These are phyloP conservation scores for Brasilioporus rufonigricans DNA, from an alignment of 768 basidiomycete genomes.

Conservation along the genomic window DNA sequence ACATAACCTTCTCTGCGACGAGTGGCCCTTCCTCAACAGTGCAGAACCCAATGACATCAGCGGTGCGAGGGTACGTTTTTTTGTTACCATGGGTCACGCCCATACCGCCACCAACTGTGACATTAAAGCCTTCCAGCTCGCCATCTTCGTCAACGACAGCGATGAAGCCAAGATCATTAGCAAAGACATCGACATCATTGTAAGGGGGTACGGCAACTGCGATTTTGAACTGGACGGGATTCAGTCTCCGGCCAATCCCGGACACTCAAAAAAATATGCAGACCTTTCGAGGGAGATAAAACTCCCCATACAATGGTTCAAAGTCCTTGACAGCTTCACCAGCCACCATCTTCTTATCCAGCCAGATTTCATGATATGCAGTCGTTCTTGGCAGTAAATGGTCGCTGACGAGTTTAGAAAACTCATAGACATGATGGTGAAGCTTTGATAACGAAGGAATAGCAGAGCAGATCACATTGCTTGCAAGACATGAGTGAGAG, in stretches of 20 bases:
- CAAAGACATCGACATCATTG: conserved; percentile 95
- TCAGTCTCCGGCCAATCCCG: not conserved
- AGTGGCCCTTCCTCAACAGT: conserved; percentile 79
- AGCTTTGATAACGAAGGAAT: conserved; percentile 88
- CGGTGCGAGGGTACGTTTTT: conserved; percentile 94
- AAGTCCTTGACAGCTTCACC: conserved; percentile 93
- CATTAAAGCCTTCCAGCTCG: conserved; percentile 89
- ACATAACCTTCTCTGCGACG: conserved; percentile 91
- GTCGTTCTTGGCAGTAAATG: conserved; percentile 86
- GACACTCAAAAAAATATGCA: conserved; percentile 13
- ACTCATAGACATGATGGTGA: conserved; percentile 79
- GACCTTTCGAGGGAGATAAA: conserved; percentile 96
- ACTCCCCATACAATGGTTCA: conserved; percentile 96
- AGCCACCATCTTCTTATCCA: conserved; percentile 94
- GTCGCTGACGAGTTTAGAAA: conserved; percentile 79
- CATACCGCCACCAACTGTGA: conserved; percentile 95
- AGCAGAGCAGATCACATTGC: conserved; percentile 89
- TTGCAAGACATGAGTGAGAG: conserved; percentile 29
- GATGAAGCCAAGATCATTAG: conserved; percentile 96
- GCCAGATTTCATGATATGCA: conserved; percentile 99
- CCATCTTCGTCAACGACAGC: conserved; percentile 80
- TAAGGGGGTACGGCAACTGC: conserved; percentile 95
- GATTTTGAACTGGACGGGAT: conserved; percentile 78
- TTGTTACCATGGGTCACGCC: conserved; percentile 99
- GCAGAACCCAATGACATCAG: conserved; percentile 89